Evolutionary conservation across 2,329 filamentous ascomycete genomes (phyloP).

Genomic region (Sclerotinia spermophila): DNA sequence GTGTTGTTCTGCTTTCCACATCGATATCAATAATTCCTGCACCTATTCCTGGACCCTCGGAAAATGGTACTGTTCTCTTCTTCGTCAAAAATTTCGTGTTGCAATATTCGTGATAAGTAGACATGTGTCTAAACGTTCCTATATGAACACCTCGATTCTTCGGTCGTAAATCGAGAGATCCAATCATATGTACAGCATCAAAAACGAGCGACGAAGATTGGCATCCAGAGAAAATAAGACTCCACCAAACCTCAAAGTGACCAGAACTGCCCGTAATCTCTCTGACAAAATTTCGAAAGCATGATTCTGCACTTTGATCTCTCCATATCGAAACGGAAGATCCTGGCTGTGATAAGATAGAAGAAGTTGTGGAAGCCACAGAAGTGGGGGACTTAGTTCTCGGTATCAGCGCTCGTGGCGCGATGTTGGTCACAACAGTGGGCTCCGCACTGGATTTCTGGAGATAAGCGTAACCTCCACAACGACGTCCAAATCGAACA

Average conservation of each 20-base stretch:
- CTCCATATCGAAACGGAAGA: background rate
- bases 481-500: conserved; percentile 34
- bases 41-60: background rate
- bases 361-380: conserved; percentile 8
- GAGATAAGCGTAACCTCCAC: conserved; percentile 34
- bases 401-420: conserved; percentile 1
- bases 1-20: conserved; percentile 9
- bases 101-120: conserved; percentile 27
- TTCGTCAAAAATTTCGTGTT: conserved; percentile 24
- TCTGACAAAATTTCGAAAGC: conserved; percentile 14
- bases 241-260: conserved; percentile 11
- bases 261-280: conserved; percentile 7
- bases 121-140: conserved; percentile 26
- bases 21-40: background rate
- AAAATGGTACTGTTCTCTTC: conserved; percentile 9
- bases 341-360: background rate
- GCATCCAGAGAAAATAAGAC: conserved; percentile 2
- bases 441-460: background rate
- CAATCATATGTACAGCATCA: conserved; percentile 16
- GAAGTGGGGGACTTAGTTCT: background rate
- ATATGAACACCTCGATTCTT: conserved; percentile 22
- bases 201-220: conserved; percentile 1
- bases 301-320: background rate
- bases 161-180: conserved; percentile 16
- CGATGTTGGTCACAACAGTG: conserved; percentile 1